Base-by-base conservation (phyloP, 768 basidiomycete species). In the Serendipita sp. region DNA sequence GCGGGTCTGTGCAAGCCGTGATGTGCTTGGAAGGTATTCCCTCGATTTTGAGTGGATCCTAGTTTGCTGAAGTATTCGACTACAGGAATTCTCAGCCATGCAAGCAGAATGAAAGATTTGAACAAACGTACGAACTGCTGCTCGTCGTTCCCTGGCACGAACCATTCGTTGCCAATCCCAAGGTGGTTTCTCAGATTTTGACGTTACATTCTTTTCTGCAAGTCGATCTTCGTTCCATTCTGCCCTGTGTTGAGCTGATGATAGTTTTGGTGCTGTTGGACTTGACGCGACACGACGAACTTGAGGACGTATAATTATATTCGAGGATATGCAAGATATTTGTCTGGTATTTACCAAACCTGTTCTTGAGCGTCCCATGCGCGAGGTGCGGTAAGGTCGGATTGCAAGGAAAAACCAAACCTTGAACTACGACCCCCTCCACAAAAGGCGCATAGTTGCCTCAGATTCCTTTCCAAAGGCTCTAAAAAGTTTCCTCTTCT, bases 21-120 rank as follows among this genome's bases (percentile, higher is more conserved):
- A 66, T 89, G 81, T 1, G 90, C 85, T 73, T 85, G 84, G 74
- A 81, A 93, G 41, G 83, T 78, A 66, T 81, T 88, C 18, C 84
- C 77, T 4, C 83, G 76, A 58, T 76, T 84, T 73, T 85, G 84
- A 0, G 83, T 84, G 23, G 92, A 93, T n/a, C 92, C 91, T 72
- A 89, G 83, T 63, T 80, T 74, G 45, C 79, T 77, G 66, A 91
- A 81, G 44, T 80, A 75, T 64, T 85, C 78, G 63, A 83, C 88
- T 90, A 70, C 8, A 36, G 18, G 28, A 64, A 62, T 16, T 36
- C 41, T 67, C n/a, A 68, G 68, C 48, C 18, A 18, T 32, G 48
- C 30, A 8, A 28, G 35, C 32, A 60, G n/a, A n/a, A 41, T 65
- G 10, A 10, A n/a, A 16, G 63, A 63, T 15, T 63, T 63, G 35